phyloP scores from a whole-genome alignment of 2,329 filamentous ascomycete species.

The Sporothrix brasiliensis region DNA sequence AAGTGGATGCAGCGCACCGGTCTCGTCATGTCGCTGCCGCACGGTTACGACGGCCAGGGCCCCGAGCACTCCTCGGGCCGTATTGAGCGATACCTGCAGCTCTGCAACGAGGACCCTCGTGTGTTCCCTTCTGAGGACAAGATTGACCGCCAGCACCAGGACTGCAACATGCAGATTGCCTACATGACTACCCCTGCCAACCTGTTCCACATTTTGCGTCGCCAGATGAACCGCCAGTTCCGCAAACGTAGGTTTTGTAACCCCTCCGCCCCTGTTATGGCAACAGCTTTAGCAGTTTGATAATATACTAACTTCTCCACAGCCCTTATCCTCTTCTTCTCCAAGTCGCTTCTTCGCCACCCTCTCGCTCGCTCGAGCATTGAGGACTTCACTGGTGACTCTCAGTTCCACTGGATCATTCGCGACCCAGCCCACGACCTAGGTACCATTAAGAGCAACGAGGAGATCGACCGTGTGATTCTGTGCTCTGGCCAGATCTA shows the following conservation, averaged over 20 bases:
- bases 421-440: slow-evolving; percentile 81
- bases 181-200: slow-evolving; percentile 98
- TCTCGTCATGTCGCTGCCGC: slow-evolving; percentile 91
- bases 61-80: slow-evolving; percentile 97
- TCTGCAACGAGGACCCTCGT: slow-evolving; percentile 95
- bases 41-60: slow-evolving; percentile 97
- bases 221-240: slow-evolving; percentile 99
- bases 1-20: slow-evolving; percentile 99
- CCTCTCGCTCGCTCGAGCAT: slow-evolving; percentile 86
- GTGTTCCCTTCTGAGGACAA: slow-evolving; percentile 87
- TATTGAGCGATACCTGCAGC: slow-evolving; percentile 95
- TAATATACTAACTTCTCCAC: slow-evolving; percentile 27
- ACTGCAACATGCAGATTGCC: slow-evolving; percentile 98
- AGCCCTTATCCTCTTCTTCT: slow-evolving; percentile 98
- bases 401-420: slow-evolving; percentile 97
- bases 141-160: slow-evolving; percentile 95
- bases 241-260: slow-evolving; percentile 77
- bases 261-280: neutral
- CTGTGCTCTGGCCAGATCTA: slow-evolving; percentile 96
- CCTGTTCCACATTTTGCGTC: slow-evolving; percentile 91
- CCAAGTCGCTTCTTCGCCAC: slow-evolving; percentile 92
- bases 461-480: slow-evolving; percentile 91
- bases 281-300: neutral
- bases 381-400: slow-evolving; percentile 87
- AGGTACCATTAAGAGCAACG: slow-evolving; percentile 72